Conservation (phyloP, 2,329 filamentous ascomycete genomes). For the Fusarium drepaniforme region DNA sequence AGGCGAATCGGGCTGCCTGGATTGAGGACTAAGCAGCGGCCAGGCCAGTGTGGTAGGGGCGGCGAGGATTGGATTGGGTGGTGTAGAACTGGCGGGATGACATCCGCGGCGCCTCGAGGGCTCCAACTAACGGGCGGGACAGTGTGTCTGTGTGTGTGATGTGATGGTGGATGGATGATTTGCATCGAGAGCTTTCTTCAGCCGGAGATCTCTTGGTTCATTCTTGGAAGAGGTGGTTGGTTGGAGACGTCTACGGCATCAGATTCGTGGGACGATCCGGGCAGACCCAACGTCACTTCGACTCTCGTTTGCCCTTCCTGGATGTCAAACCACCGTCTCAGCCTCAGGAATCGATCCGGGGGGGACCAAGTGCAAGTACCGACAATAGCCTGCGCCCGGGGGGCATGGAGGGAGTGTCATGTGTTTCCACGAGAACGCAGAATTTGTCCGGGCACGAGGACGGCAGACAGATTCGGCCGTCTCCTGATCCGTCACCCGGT, state of each 20-base stretch:
- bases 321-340: conserved; percentile 1
- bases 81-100: conserved; percentile 32
- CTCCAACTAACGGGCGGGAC: background rate
- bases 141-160: conserved; percentile 12
- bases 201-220: conserved; percentile 15
- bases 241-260: background rate
- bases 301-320: conserved; percentile 22
- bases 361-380: conserved; percentile 11
- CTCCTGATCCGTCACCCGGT: conserved; percentile 37
- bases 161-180: conserved; percentile 26
- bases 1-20: conserved; percentile 6
- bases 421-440: conserved; percentile 14
- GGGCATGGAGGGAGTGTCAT: conserved; percentile 16
- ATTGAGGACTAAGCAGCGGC: background rate
- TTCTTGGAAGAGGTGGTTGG: background rate
- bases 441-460: conserved; percentile 18
- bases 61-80: conserved; percentile 16
- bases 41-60: conserved; percentile 4
- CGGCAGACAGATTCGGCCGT: conserved; percentile 29
- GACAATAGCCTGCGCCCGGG: conserved; percentile 9
- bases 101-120: conserved; percentile 37
- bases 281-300: conserved; percentile 39
- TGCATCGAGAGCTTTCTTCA: conserved; percentile 20
- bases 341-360: conserved; percentile 2
- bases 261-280: conserved; percentile 31